A percentile compares a stretch with the other conserved stretches of the same genome.
Conservation (phyloP, 345 rosid genomes). For the Eucalyptus camaldulensis region DNA sequence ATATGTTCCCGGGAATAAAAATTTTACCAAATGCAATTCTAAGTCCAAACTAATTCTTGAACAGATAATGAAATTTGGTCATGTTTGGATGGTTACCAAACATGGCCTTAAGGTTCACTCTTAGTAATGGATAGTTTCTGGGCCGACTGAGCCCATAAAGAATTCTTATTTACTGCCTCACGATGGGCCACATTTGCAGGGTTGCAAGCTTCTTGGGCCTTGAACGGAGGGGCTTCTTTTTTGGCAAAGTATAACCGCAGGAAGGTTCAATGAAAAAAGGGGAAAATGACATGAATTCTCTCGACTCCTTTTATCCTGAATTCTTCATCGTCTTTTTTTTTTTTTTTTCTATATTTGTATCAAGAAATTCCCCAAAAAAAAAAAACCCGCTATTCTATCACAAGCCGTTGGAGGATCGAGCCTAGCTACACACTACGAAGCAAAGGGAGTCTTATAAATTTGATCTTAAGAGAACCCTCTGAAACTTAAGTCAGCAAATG, state of each 20-base stretch:
- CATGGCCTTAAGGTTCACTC: not conserved
- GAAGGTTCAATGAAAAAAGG: not conserved
- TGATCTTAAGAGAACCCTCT: not conserved
- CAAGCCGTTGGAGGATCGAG: not conserved
- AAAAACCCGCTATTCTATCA: not conserved
- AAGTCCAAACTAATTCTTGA: accelerated
- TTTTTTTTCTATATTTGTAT: not conserved
- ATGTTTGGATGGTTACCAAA: accelerated
- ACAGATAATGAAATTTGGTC: accelerated
- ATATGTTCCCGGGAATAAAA: too few relatives aligned
- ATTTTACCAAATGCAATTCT: too few relatives aligned
- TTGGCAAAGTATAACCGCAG: not conserved
- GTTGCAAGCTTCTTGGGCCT: not conserved
- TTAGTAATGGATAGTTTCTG: not conserved
- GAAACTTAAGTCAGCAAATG: not conserved
- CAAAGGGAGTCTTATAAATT: too few relatives aligned
- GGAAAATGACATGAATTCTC: not conserved
- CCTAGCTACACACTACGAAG: accelerated
- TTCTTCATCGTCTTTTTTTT: not conserved
- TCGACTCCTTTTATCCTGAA: not conserved
- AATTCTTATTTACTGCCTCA: accelerated
- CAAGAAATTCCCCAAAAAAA: not conserved
- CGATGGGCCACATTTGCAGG: not conserved
- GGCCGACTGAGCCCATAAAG: not conserved
- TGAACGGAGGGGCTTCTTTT: not conserved